Evolutionary conservation across 23 red algal genomes (phyloP).

Genomic region (Gracilaria domingensis): DNA sequence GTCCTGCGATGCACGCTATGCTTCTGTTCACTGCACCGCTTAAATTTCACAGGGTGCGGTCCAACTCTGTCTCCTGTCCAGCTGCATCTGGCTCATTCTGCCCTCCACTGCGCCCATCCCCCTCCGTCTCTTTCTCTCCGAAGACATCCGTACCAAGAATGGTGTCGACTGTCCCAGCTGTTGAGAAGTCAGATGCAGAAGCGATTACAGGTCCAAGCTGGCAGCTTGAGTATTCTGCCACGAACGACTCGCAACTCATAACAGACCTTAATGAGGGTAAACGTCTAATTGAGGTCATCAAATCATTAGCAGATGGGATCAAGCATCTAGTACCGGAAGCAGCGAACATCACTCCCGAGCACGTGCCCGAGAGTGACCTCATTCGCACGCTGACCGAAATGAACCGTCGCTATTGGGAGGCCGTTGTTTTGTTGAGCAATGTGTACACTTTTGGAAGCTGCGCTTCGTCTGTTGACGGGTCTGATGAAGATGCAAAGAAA

Average conservation of each 20-base stretch:
- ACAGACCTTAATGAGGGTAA: slow-evolving; percentile 58
- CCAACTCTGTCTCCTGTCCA: neutral
- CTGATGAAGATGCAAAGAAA: slow-evolving; percentile 74
- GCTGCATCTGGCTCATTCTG: slow-evolving; percentile 2
- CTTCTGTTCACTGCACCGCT: slow-evolving; percentile 24
- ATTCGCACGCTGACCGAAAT: slow-evolving; percentile 39
- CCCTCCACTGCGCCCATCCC: neutral
- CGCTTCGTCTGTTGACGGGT: slow-evolving; percentile 66
- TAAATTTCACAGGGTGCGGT: neutral
- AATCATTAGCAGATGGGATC: neutral
- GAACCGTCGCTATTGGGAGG: slow-evolving; percentile 47
- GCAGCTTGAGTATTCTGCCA: slow-evolving; percentile 69
- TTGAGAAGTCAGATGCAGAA: slow-evolving; percentile 6
- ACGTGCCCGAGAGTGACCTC: slow-evolving; percentile 24
- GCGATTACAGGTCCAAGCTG: slow-evolving; percentile 65
- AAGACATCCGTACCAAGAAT: neutral
- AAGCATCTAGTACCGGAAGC: slow-evolving; percentile 50
- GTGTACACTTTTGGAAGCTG: slow-evolving; percentile 64
- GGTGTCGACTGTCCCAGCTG: slow-evolving; percentile 23
- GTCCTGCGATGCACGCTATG: neutral
- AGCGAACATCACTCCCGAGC: slow-evolving; percentile 25
- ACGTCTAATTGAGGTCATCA: slow-evolving; percentile 53
- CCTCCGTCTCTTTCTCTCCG: neutral
- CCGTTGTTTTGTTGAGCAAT: slow-evolving; percentile 65
- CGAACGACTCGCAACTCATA: slow-evolving; percentile 45